A percentile compares a stretch with the other conserved stretches of the same genome.
phyloP scores from a whole-genome alignment of 257 asterid genomes.

The Solanum rostratum region DNA sequence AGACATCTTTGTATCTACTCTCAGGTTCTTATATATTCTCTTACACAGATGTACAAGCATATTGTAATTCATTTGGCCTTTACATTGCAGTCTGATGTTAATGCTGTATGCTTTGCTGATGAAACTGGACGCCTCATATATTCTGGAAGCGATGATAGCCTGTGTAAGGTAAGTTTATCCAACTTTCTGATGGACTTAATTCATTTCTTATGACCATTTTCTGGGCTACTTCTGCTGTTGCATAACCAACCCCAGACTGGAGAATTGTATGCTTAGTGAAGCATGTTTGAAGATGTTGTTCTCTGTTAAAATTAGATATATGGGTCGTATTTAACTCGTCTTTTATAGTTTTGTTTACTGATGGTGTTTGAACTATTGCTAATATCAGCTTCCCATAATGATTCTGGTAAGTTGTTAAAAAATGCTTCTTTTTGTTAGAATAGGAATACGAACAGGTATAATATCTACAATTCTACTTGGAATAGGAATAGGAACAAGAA shows the following conservation, averaged over 20 bases:
- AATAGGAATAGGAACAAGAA: too few relatives aligned
- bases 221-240: background rate
- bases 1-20: background rate
- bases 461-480: too few relatives aligned
- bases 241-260: background rate
- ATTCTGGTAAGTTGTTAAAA: background rate
- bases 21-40: background rate
- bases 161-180: conserved; percentile 61
- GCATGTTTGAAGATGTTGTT: background rate
- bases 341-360: background rate
- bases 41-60: background rate
- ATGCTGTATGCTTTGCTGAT: conserved; percentile 96
- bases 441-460: too few relatives aligned
- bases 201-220: background rate
- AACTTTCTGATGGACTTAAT: background rate
- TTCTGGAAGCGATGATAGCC: conserved; percentile 93
- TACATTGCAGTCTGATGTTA: conserved; percentile 82
- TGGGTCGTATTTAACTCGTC: background rate
- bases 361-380: background rate
- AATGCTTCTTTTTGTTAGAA: too few relatives aligned
- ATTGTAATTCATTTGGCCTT: background rate
- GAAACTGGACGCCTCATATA: conserved; percentile 83
- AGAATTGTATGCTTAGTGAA: background rate
- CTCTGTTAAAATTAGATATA: background rate
- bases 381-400: background rate